Evolutionary conservation across 257 asterid species (phyloP), one percentile per base, ranked within the genome.

Genomic region (Lycium ferocissimum): DNA sequence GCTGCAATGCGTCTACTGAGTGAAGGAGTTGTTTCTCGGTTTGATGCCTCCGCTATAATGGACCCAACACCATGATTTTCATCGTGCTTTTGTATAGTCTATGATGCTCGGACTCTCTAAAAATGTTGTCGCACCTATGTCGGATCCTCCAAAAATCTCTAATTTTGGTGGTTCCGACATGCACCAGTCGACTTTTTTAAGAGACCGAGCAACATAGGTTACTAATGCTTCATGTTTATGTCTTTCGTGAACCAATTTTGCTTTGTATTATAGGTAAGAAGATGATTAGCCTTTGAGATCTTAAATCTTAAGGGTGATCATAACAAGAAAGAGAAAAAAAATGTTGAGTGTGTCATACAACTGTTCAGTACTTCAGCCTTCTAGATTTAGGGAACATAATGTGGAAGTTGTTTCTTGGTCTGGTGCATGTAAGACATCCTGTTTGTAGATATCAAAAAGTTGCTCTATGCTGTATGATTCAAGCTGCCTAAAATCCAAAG

Each of bases 1-100:
- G 99, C 94, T 49, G 99, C 98, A 15, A 92, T 95, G 97, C 98
- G 94, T 85, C 93, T 97, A 81, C 87, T 95, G 83, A 92, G 97
- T 81, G 91, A 88, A 86, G 87, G 61, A 47, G 61, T 91, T 22
- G 92, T 90, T 9, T 91, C 90, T 85, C 91, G 86, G 76, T 90
- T 91, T 66, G 95, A 91, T n/a, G 72, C 84, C 56, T 83, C 98
- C 9, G 58, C 89, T 63, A 40, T 92, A 51, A 82, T 91, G 86
- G 89, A 87, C 69, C 85, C 90, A 67, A 88, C 87, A 10, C 88
- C 89, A 6, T 90, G 89, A 91, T 54, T 82, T 82, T 22, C 79
- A 3, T 66, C 43, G 18, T n/a, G 15, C 8, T 67, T 67, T 69
- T 37, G 51, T 26, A 26, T 26, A 26, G 33, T 26, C 33, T 26